Percentiles rank a stretch among this genome's conserved stretches.
Conservation (phyloP, 1,284 basidiomycete species). For the Tausonia pullulans region DNA sequence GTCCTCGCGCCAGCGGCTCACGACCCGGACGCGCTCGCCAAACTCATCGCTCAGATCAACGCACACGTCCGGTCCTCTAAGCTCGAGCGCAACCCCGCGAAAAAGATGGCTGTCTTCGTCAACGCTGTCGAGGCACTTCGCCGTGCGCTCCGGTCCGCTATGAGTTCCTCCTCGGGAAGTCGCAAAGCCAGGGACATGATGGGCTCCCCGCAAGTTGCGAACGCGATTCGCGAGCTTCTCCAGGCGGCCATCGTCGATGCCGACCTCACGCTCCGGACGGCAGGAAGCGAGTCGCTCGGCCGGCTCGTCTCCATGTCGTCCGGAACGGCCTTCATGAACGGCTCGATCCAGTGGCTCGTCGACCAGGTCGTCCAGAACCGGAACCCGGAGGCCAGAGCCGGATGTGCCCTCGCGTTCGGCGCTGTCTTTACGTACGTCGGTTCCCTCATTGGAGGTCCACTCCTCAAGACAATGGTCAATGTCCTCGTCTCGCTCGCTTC, state of each 20-base stretch:
- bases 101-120: constrained; percentile 74
- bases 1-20: constrained; percentile 63
- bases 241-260: constrained; percentile 75
- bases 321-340: constrained; percentile 72
- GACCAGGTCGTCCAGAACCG: constrained; percentile 95
- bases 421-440: constrained; percentile 88
- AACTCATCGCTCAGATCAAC: constrained; percentile 55
- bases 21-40: constrained; percentile 54
- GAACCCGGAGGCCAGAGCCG: constrained; percentile 83
- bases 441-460: constrained; percentile 80
- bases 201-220: constrained; percentile 56
- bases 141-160: constrained; percentile 56
- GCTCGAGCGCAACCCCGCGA: constrained; percentile 75
- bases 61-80: constrained; percentile 55
- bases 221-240: constrained; percentile 58
- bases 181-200: constrained; percentile 57
- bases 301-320: constrained; percentile 70
- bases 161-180: constrained; percentile 25
- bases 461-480: constrained; percentile 92
- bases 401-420: constrained; percentile 89
- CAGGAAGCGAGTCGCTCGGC: constrained; percentile 84
- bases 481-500: constrained; percentile 90
- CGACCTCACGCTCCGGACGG: constrained; percentile 62
- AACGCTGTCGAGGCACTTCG: constrained; percentile 74
- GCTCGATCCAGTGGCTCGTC: constrained; percentile 81